Base-by-base conservation (phyloP, 164 flowering plant genomes). In the Protea cynaroides region DNA sequence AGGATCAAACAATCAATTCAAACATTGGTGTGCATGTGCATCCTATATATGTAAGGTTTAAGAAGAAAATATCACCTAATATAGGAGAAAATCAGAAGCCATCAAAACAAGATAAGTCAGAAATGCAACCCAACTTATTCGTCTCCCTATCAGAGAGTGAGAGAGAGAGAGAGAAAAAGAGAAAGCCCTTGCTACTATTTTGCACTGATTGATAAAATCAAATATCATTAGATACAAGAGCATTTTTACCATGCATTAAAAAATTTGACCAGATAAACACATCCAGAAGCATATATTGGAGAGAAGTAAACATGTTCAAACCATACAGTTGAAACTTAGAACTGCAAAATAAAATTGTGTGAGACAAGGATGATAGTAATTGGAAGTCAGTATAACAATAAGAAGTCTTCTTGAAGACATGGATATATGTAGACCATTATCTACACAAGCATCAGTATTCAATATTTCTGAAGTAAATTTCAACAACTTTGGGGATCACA, bases 41-140 rank as follows among this genome's bases (percentile, higher is more conserved):
- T 25, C n/a, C 7, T 23, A 10, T 24, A 11, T 55, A 11, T 47
- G 13, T 22, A 37, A 12, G n/a, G 18, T 9, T 4, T 15, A 57
- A 17, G 64, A 69, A 62, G 47, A 25, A 14, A 43, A 67, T 9
- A 65, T 23, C 29, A 94, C 96, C 95, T 94, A 96, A 75, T 91
- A 94, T 60, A 89, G 77, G 58, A 91, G 97, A 73, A 94, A 88
- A 77, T 94, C 96, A 61, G 97, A 84, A 74, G 97, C 96, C 97
- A 91, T 94, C 58, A 89, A 79, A 72, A 94, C 96, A 58, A 96
- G 96, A 80, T 94, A 91, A 37, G 97, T 91, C 67, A 91, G 69
- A 68, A 94, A 86, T 25, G 82, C 90, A 72, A 85, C 25, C 92
- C 95, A 76, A 88, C 99, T 80, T 91, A 86, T 80, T 94, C 96